phyloP scores from a whole-genome alignment of 495 filamentous ascomycete species.

The Hyaloscypha finlandica region DNA sequence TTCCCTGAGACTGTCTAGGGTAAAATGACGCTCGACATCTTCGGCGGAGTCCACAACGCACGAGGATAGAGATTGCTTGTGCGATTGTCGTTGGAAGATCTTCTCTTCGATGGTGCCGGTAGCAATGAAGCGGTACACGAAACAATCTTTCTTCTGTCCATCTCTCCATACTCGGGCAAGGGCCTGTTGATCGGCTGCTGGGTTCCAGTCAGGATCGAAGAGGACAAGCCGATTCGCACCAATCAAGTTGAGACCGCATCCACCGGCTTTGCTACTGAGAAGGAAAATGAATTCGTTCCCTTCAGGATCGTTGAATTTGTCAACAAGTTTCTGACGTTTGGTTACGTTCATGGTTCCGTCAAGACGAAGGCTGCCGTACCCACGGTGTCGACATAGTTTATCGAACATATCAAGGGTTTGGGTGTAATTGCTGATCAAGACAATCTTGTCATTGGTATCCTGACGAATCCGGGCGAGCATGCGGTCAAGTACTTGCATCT shows the following conservation, averaged over 20 bases:
- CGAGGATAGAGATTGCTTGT: conserved; percentile 94
- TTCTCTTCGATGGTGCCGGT: conserved; percentile 99
- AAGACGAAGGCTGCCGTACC: conserved; percentile 84
- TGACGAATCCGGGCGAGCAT: conserved; percentile 97
- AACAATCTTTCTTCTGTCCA: conserved; percentile 98
- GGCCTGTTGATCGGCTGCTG: conserved; percentile 96
- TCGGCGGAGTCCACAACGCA: conserved; percentile 98
- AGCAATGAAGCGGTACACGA: conserved; percentile 98
- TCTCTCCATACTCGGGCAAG: conserved; percentile 98
- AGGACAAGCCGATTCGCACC: conserved; percentile 95
- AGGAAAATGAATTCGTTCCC: conserved; percentile 93
- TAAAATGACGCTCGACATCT: conserved; percentile 96
- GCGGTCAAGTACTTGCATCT: conserved; percentile 96
- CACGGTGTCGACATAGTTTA: conserved; percentile 79
- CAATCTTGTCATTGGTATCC: conserved; percentile 99
- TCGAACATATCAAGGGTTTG: conserved; percentile 96
- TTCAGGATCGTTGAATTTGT: conserved; percentile 96
- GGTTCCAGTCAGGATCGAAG: conserved; percentile 99
- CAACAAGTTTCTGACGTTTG: conserved; percentile 95
- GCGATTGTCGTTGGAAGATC: conserved; percentile 97
- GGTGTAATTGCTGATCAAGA: conserved; percentile 98
- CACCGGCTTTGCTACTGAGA: conserved; percentile 93
- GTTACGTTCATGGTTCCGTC: conserved; percentile 98
- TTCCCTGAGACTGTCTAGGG: conserved; percentile 82
- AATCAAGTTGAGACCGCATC: conserved; percentile 95